Percentiles rank a stretch among this genome's conserved stretches.
Evolutionary conservation across 1,139 yeast genomes (phyloP).

Genomic region (Yamadazyma membranifaciens): DNA sequence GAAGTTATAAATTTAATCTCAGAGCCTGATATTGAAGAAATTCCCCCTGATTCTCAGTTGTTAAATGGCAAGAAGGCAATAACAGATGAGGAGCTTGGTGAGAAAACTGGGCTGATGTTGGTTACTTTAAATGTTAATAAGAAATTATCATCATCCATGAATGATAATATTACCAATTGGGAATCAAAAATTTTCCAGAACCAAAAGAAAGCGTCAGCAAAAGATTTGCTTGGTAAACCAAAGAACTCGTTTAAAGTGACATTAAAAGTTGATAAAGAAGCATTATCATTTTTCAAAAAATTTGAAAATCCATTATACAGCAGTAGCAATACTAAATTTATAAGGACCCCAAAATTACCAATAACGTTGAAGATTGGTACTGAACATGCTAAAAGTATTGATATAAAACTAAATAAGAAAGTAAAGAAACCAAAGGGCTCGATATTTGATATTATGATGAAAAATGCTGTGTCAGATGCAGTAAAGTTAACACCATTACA

Average conservation of each 20-base stretch:
- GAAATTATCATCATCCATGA: not conserved
- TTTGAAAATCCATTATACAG: conserved; percentile 33
- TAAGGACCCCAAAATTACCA: conserved; percentile 1
- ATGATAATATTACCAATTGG: conserved; percentile 5
- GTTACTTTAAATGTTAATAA: not conserved
- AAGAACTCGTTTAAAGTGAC: conserved; percentile 21
- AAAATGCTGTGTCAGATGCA: conserved; percentile 18
- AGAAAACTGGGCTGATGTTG: not conserved
- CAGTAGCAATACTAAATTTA: conserved; percentile 14
- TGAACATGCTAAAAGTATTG: conserved; percentile 11
- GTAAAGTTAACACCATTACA: conserved; percentile 23
- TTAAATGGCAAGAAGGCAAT: not conserved
- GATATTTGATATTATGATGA: conserved; percentile 28
- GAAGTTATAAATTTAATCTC: conserved; percentile 2
- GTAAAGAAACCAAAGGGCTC: conserved; percentile 12
- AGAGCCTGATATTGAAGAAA: conserved; percentile 3
- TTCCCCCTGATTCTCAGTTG: not conserved
- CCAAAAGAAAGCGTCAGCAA: conserved; percentile 24
- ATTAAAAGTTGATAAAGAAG: conserved; percentile 24
- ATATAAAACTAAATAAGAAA: conserved; percentile 3
- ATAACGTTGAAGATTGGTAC: conserved; percentile 21
- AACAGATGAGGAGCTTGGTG: not conserved
- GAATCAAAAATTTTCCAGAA: conserved; percentile 21
- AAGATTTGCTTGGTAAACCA: conserved; percentile 17
- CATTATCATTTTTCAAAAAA: conserved; percentile 25